These are phyloP conservation scores for Corylus americana DNA, from an alignment of 306 rosid genomes.

Conservation along the genomic window DNA sequence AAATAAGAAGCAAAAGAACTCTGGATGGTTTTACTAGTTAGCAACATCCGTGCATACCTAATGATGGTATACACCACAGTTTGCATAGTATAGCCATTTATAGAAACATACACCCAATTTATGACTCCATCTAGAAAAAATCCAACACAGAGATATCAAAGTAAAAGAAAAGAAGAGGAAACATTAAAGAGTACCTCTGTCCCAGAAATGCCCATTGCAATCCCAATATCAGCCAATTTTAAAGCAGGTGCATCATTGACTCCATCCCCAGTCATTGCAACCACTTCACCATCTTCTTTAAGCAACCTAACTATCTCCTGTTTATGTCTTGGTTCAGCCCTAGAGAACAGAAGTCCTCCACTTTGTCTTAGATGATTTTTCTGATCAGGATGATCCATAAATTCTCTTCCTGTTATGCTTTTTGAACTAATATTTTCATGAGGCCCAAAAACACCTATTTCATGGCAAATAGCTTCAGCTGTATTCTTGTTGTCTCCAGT, in stretches of 20 bases:
- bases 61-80: background rate
- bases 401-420: constrained; percentile 84
- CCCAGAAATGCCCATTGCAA: constrained; percentile 98
- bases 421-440: constrained; percentile 56
- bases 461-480: constrained; percentile 92
- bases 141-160: background rate
- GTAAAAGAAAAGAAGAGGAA: constrained; percentile 5
- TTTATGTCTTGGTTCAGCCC: constrained; percentile 96
- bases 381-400: constrained; percentile 57
- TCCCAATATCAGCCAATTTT: constrained; percentile 92
- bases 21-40: background rate
- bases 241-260: constrained; percentile 98
- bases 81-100: background rate
- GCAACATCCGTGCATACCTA: background rate
- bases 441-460: constrained; percentile 77
- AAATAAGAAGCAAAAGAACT: too few relatives aligned
- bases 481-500: constrained; percentile 94
- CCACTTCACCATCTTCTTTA: constrained; percentile 83
- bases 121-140: background rate
- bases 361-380: constrained; percentile 58
- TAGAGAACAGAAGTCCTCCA: constrained; percentile 85
- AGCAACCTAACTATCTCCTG: constrained; percentile 93
- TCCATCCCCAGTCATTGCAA: constrained; percentile 94
- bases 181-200: constrained; percentile 64
- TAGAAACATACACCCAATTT: background rate